Evolutionary conservation across 2,329 filamentous ascomycete genomes (phyloP), one percentile per base, ranked within the genome.

Genomic region (Penicillium sumatraense): DNA sequence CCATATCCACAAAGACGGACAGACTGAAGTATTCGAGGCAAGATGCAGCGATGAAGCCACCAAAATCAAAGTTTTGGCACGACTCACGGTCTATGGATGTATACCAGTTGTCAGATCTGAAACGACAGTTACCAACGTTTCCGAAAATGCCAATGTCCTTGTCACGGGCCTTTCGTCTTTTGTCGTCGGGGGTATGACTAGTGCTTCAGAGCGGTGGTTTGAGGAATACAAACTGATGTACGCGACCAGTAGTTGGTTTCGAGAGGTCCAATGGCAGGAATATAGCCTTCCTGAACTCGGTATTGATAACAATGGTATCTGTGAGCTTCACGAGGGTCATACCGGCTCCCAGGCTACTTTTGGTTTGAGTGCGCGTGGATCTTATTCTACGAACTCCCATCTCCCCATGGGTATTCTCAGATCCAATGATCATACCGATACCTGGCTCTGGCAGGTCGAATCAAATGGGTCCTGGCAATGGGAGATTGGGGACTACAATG

Each of bases 391-490:
- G 1, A 61, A 61, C 14, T 56, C 56, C 13, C 47, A 71, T 27
- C 58, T 74, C 0, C 66, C 72, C 0, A 69, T 73, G 70, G 71
- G 72, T 2, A 41, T 67, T 7, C 49, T 69, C 8, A 67, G 63
- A 21, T 54, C 54, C 2, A 44, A 42, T 1, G 62, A 70, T 35
- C 31, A 51, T 1, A 51, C 26, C 5, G 66, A 71, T 11, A 65
- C 65, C 1, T 74, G 70, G 68, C 53, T 74, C 14, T 74, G 72
- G 72, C 70, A 74, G 53, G 54, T 75, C 10, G 72, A 75, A 36
- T 65, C 68, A 45, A 74, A 72, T 40, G 72, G 71, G 1, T 72
- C 71, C 7, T 75, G 72, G 72, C 55, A 62, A 21, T 74, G 70
- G 70, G 72, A 75, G 51, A 58, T 74, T 9, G 72, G 72, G 3